Evolutionary conservation across 2,329 filamentous ascomycete genomes (phyloP), one percentile per base, ranked within the genome.

Genomic region (Zarea fungicola): DNA sequence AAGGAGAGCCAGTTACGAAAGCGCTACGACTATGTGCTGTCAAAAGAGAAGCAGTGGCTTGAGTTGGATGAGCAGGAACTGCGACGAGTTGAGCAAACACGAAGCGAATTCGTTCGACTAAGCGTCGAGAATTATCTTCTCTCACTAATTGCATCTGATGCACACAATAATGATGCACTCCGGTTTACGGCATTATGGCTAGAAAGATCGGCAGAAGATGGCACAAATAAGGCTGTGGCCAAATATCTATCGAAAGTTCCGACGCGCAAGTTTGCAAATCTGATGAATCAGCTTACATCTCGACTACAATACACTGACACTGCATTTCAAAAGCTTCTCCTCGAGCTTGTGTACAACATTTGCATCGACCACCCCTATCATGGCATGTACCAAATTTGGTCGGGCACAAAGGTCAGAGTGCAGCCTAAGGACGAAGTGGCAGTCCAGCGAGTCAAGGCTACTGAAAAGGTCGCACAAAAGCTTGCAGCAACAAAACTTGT

Each of bases 281-380:
- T 99, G 44, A 95, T 96, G 83, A 99, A 96, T 60, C 93, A 99
- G 65, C 77, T 99, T 26, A 92, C 91, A 6, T 99, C 95, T n/a
- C 84, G 93, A 7, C 72, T 99, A 6, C 83, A 95, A 52, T 81
- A 87, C 53, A 78, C 84, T 26, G 67, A 76, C 1, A 78, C 76
- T 1, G 75, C 77, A 14, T 99, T 99, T 60, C 93, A 99, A 60
- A 75, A 73, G 34, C 74, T 92, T 1, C 73, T 99, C 2, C 80
- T 82, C 44, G 73, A 75, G 2, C 71, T 99, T 16, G 83, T 97
- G 4, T 81, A 83, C 60, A 84, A 83, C 8, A 96, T 99, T 48
- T 97, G 92, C 61, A 75, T 80, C 10, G 90, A 99, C 50, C 93
- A 99, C 67, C 95, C 93, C 0, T 96, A 91, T 64, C 95, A 99